These are phyloP conservation scores for Aspergillus baeticus DNA, from an alignment of 495 filamentous ascomycete genomes.

Conservation along the genomic window DNA sequence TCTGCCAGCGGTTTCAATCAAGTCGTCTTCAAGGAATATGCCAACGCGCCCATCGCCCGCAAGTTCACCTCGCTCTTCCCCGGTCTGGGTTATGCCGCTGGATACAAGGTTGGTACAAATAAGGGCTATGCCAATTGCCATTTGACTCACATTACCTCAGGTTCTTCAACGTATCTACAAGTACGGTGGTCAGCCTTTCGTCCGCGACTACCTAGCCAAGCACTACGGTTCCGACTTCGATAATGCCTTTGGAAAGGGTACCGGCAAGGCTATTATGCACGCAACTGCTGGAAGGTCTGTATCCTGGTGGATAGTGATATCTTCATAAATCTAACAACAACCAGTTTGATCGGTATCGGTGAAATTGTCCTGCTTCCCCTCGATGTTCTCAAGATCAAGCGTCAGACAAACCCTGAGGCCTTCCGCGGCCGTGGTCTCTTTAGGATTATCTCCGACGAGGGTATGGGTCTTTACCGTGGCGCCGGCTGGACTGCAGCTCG, in stretches of 20 bases:
- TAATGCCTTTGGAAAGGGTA: slow-evolving; percentile 87
- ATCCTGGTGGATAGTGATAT: background rate
- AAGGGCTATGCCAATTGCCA: background rate
- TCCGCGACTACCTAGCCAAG: slow-evolving; percentile 80
- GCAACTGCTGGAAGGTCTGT: slow-evolving; percentile 87
- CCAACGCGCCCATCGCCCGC: slow-evolving; percentile 59
- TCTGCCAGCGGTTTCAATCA: slow-evolving; percentile 65
- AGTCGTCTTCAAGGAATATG: slow-evolving; percentile 93
- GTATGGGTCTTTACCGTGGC: slow-evolving; percentile 92
- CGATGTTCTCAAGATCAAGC: slow-evolving; percentile 98
- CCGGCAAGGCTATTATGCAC: slow-evolving; percentile 96
- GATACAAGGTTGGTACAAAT: slow-evolving; percentile 75
- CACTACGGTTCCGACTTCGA: slow-evolving; percentile 85
- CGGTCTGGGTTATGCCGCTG: slow-evolving; percentile 92
- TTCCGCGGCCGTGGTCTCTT: slow-evolving; percentile 93
- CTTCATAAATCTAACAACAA: slow-evolving; percentile 16
- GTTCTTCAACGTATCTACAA: slow-evolving; percentile 96
- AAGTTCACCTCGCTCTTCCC: slow-evolving; percentile 98
- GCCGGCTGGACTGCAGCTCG: slow-evolving; percentile 97
- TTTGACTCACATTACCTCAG: slow-evolving; percentile 25
- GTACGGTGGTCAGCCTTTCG: slow-evolving; percentile 96
- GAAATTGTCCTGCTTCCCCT: slow-evolving; percentile 94
- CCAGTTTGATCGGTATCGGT: slow-evolving; percentile 89
- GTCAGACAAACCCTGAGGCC: slow-evolving; percentile 97
- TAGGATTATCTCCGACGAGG: slow-evolving; percentile 88